phyloP scores from a whole-genome alignment of 129 eudicot species.

The Logfia minima region DNA sequence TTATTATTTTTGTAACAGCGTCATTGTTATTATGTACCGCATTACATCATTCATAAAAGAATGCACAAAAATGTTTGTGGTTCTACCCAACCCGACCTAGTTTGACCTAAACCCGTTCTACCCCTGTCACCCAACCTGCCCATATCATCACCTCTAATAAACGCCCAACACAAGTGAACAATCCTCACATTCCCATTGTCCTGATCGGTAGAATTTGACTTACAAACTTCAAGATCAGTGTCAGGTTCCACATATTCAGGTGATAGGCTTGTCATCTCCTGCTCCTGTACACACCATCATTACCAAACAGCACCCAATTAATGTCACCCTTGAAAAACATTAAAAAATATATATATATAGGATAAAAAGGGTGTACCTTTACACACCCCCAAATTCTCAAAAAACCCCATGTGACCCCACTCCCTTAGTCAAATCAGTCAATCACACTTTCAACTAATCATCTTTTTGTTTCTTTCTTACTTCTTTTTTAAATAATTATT shows the following conservation, averaged over 20 bases:
- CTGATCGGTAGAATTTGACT: slow-evolving; percentile 26
- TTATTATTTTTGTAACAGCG: not conserved
- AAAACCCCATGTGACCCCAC: no score
- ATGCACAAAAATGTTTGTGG: not conserved
- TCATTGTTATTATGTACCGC: not conserved
- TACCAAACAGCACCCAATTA: slow-evolving; percentile 2
- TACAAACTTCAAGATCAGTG: slow-evolving; percentile 27
- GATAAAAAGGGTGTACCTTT: no score
- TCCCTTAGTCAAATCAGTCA: no score
- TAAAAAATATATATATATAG: no score
- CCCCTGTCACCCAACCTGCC: slow-evolving; percentile 14
- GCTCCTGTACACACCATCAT: slow-evolving; percentile 37
- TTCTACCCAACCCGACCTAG: not conserved
- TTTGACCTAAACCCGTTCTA: not conserved
- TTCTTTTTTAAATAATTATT: no score
- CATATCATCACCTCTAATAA: slow-evolving; percentile 5
- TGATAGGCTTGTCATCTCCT: slow-evolving; percentile 29
- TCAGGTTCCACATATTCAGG: slow-evolving; percentile 30
- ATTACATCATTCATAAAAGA: not conserved
- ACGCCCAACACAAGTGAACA: not conserved
- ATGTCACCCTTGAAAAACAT: not conserved
- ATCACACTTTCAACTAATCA: no score
- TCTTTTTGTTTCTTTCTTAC: no score
- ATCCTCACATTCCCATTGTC: slow-evolving; percentile 43
- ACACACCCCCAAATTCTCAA: no score